Evolutionary conservation across 257 asterid species (phyloP), one percentile per base, ranked within the genome.

Genomic region (Scutellaria barbata): DNA sequence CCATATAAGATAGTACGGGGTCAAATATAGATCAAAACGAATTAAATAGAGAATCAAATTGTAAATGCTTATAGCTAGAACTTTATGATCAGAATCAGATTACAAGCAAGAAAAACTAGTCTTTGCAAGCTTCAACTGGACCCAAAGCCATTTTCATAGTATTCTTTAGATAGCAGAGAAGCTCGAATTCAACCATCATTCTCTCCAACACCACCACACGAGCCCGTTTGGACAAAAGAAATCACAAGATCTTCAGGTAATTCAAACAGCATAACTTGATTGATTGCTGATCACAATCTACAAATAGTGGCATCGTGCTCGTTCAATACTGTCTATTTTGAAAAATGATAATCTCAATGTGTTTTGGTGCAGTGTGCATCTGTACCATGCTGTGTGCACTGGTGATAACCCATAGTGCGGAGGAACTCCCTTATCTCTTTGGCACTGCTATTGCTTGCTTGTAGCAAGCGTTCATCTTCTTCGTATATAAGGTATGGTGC

Each of bases 361-460:
- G 89, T 81, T 83, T 95, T 95, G 30, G 86, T 85, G 85, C 99
- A 92, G 87, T 95, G 99, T 57, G 98, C 98, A 75, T 95, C 99
- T 0, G 99, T 90, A 10, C 96, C 95, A 1, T 79, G 95, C 80
- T 77, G 86, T 13, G 79, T 83, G 85, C 99, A 95, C 4, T 87
- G 80, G 69, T 57, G 73, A 78, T 95, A 95, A 8, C 99, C 99
- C 85, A 88, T 55, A 35, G 77, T 73, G 35, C 42, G 83, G 35
- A 95, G 97, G 67, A 92, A 95, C 40, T 85, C 88, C 35, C 96
- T 66, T 43, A 92, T 95, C 88, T 88, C 96, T 59, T 74, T 74
- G 37, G 98, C 76, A 48, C 91, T 95, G 83, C 85, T 95, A 76
- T 95, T 92, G 92, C 99, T 95, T 0, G 99, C 99, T 79, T 86